Percentiles rank a stretch among this genome's conserved stretches.
These are phyloP conservation scores for Metschnikowia aberdeeniae DNA, from an alignment of 805 yeast genomes.

Conservation along the genomic window DNA sequence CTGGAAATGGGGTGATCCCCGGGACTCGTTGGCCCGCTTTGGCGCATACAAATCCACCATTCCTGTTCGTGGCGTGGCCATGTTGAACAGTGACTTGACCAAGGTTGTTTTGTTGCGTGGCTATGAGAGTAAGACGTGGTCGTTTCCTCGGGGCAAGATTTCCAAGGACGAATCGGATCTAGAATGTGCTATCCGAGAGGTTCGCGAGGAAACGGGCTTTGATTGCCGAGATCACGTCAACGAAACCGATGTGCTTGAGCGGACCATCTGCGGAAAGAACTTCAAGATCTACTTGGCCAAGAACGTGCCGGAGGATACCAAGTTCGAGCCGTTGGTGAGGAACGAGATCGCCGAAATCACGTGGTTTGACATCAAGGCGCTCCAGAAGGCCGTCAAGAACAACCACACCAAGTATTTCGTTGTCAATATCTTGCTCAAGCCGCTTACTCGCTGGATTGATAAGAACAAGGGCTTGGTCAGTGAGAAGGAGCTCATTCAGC, in stretches of 20 bases:
- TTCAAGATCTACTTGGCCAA: slow-evolving; percentile 75
- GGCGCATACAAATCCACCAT: slow-evolving; percentile 82
- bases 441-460: slow-evolving; percentile 51
- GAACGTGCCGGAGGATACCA: slow-evolving; percentile 70
- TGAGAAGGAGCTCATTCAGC: slow-evolving; percentile 56
- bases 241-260: slow-evolving; percentile 71
- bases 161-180: slow-evolving; percentile 88
- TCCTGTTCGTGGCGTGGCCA: slow-evolving; percentile 95
- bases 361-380: slow-evolving; percentile 62
- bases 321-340: slow-evolving; percentile 78
- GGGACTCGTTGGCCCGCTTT: slow-evolving; percentile 73
- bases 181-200: slow-evolving; percentile 88
- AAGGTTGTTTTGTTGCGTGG: slow-evolving; percentile 82
- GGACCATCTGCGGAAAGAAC: slow-evolving; percentile 79
- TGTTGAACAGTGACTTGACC: slow-evolving; percentile 65
- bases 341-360: slow-evolving; percentile 81
- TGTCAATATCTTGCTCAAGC: slow-evolving; percentile 47
- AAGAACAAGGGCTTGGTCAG: slow-evolving; percentile 43
- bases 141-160: slow-evolving; percentile 95
- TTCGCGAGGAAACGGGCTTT: slow-evolving; percentile 89
- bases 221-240: slow-evolving; percentile 67
- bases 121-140: slow-evolving; percentile 76
- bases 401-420: slow-evolving; percentile 39
- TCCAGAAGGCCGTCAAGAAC: slow-evolving; percentile 40
- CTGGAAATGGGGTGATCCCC: slow-evolving; percentile 84